phyloP scores from a whole-genome alignment of 129 eudicot genomes.

The Flaveria brownii region DNA sequence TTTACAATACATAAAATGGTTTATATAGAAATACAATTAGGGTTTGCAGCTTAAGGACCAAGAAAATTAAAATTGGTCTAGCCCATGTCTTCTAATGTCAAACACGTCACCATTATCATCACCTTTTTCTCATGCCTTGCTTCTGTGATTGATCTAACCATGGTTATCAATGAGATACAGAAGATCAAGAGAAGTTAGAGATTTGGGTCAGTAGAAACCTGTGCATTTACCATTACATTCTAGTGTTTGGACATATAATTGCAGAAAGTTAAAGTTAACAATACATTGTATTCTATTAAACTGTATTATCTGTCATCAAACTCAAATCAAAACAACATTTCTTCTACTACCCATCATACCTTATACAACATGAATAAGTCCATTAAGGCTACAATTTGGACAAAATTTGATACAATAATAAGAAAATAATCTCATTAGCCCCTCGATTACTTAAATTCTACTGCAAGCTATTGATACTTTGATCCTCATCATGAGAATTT shows the following conservation, averaged over 20 bases:
- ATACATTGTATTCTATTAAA: conserved; percentile 13
- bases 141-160: background rate
- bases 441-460: background rate
- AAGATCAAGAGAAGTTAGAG: conserved; percentile 3
- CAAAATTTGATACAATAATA: conserved; percentile 28
- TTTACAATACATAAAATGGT: no score
- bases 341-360: conserved; percentile 9
- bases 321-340: conserved; percentile 19
- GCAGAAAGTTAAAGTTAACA: conserved; percentile 15
- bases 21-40: no score
- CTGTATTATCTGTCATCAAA: conserved; percentile 11
- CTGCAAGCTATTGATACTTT: conserved; percentile 13
- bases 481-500: conserved; percentile 35
- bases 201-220: conserved; percentile 15
- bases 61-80: no score
- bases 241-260: conserved; percentile 15
- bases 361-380: conserved; percentile 17
- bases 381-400: background rate
- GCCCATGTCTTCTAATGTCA: no score
- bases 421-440: conserved; percentile 1
- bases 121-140: no score
- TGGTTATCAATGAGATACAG: background rate
- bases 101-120: no score
- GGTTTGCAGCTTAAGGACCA: no score
- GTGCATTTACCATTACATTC: conserved; percentile 22